phyloP scores from a whole-genome alignment of 805 yeast genomes.

The Wickerhamiella spandovensis region DNA sequence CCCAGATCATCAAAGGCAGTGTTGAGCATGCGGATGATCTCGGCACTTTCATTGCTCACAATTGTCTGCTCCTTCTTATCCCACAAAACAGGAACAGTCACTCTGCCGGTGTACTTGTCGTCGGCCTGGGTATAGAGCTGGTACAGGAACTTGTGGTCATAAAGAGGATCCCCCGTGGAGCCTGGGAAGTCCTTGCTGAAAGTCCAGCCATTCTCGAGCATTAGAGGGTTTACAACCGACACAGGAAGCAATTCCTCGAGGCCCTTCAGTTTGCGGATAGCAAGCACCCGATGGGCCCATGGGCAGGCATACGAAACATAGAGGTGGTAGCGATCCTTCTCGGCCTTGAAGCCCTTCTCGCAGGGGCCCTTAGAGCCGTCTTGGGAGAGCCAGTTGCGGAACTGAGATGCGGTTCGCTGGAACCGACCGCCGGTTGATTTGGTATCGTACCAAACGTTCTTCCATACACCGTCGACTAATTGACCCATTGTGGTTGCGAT shows the following conservation, averaged over 20 bases:
- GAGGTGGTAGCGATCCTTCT: conserved; percentile 68
- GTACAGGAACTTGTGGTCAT: conserved; percentile 45
- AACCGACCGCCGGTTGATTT: conserved; percentile 19
- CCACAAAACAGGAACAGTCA: conserved; percentile 90
- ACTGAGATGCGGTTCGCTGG: conserved; percentile 15
- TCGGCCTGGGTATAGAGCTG: conserved; percentile 66
- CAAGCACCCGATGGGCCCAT: conserved; percentile 84
- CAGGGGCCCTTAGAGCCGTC: conserved; percentile 8
- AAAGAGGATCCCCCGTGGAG: conserved; percentile 44
- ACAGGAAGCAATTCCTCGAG: conserved; percentile 34
- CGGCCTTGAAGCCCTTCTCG: conserved; percentile 45
- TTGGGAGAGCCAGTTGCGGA: conserved; percentile 16
- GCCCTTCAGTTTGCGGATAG: conserved; percentile 64
- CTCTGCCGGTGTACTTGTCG: conserved; percentile 66
- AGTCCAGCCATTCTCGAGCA: conserved; percentile 86
- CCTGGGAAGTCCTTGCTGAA: conserved; percentile 41
- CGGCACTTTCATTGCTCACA: conserved; percentile 85
- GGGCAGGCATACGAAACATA: conserved; percentile 89
- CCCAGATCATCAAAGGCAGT: conserved; percentile 47
- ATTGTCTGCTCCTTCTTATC: conserved; percentile 71
- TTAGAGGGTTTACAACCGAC: conserved; percentile 81
- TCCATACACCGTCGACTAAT: conserved; percentile 20
- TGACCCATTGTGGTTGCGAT: conserved; percentile 16
- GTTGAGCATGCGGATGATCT: conserved; percentile 74
- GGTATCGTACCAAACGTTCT: conserved; percentile 20